Percentiles rank a stretch among this genome's conserved stretches.
These are phyloP conservation scores for Fraxinus paxiana DNA, from an alignment of 305 asterid species.

Conservation along the genomic window DNA sequence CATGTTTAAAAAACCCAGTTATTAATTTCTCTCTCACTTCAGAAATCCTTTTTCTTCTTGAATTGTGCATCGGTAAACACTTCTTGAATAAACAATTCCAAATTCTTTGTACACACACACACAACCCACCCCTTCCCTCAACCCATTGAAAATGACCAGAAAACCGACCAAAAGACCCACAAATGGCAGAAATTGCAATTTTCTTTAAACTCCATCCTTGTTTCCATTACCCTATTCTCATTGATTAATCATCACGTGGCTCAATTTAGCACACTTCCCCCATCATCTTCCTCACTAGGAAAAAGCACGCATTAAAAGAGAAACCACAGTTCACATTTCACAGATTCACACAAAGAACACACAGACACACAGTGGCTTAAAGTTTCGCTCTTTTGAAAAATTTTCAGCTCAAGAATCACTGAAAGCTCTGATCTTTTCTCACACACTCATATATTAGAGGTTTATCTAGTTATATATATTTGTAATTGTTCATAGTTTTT, in stretches of 20 bases:
- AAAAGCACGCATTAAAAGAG: background rate
- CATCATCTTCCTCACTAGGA: conserved; percentile 6
- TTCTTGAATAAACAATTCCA: conserved; percentile 29
- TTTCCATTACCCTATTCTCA: conserved; percentile 27
- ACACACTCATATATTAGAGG: background rate
- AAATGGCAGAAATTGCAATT: conserved; percentile 40
- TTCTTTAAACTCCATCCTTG: conserved; percentile 21
- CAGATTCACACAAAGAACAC: background rate
- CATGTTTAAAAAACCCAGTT: background rate
- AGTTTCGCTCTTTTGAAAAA: conserved; percentile 1
- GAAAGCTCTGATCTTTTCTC: conserved; percentile 29
- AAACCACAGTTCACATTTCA: background rate
- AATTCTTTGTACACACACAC: conserved; percentile 25
- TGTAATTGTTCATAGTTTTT: background rate
- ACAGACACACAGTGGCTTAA: background rate
- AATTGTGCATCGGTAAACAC: too few relatives aligned
- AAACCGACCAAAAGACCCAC: conserved; percentile 30
- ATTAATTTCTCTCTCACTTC: background rate
- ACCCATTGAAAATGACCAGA: conserved; percentile 21
- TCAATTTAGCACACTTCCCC: conserved; percentile 37
- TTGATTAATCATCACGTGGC: conserved; percentile 42
- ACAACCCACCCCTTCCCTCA: background rate
- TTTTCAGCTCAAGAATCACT: conserved; percentile 13
- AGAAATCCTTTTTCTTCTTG: background rate
- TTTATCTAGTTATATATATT: background rate